Evolutionary conservation across 2,329 filamentous ascomycete species (phyloP).

Genomic region (Coniochaeta ligniaria): DNA sequence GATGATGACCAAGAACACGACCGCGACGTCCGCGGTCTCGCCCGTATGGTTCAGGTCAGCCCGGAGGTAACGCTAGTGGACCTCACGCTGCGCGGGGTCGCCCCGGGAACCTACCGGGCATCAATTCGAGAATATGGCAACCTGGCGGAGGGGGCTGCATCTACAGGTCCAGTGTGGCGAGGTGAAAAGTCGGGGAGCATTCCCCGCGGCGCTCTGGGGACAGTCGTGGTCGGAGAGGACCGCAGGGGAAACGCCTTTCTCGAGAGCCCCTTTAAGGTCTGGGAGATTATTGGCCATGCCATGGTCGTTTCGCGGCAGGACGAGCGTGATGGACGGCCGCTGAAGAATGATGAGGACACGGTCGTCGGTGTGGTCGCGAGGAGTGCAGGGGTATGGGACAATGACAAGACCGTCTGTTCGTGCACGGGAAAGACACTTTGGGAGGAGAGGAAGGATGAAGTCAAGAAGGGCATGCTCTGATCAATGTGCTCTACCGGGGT

Average conservation of each 20-base stretch:
- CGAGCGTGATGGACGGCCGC: slow-evolving; percentile 46
- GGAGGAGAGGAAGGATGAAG: slow-evolving; percentile 91
- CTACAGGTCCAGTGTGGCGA: slow-evolving; percentile 77
- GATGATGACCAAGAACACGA: slow-evolving; percentile 21
- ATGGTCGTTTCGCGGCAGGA: slow-evolving; percentile 72
- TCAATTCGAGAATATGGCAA: slow-evolving; percentile 82
- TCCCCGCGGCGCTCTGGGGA: slow-evolving; percentile 62
- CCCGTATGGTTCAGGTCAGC: slow-evolving; percentile 87
- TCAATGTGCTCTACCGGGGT: not conserved
- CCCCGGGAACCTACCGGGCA: slow-evolving; percentile 74
- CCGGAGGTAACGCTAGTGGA: slow-evolving; percentile 76
- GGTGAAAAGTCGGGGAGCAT: slow-evolving; percentile 29
- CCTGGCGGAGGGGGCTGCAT: slow-evolving; percentile 74
- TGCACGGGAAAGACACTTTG: slow-evolving; percentile 97
- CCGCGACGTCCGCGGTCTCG: slow-evolving; percentile 71
- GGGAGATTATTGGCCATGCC: slow-evolving; percentile 92
- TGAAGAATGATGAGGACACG: slow-evolving; percentile 74
- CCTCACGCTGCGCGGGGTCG: slow-evolving; percentile 75
- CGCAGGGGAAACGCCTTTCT: slow-evolving; percentile 76
- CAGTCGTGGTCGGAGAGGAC: slow-evolving; percentile 65
- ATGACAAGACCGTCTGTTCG: slow-evolving; percentile 96
- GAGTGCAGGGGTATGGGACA: slow-evolving; percentile 97
- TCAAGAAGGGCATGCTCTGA: slow-evolving; percentile 84
- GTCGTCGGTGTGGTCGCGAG: slow-evolving; percentile 89
- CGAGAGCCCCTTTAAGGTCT: slow-evolving; percentile 77